phyloP scores from a whole-genome alignment of 2,329 filamentous ascomycete species.

The Talaromyces sp. region DNA sequence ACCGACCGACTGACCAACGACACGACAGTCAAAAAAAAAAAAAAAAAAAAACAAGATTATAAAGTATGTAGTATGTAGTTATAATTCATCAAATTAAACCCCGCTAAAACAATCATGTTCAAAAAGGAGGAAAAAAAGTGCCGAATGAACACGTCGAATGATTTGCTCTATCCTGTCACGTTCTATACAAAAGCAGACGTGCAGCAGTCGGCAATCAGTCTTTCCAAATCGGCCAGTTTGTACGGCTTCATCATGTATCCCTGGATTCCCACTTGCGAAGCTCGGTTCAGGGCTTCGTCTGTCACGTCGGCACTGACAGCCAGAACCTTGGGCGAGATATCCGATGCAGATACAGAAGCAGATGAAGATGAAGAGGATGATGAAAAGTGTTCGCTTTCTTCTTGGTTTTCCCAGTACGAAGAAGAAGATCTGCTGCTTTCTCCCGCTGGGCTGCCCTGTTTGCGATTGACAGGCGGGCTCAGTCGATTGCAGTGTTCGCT shows the following conservation, averaged over 20 bases:
- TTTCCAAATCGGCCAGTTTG: conserved; percentile 57
- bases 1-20: neutral
- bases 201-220: conserved; percentile 50
- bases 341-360: conserved; percentile 25
- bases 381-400: conserved; percentile 3
- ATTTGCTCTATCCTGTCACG: neutral
- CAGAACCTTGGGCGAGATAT: conserved; percentile 44
- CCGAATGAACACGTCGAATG: neutral
- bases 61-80: neutral
- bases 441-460: conserved; percentile 3
- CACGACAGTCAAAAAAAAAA: neutral
- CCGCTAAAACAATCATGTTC: neutral
- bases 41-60: neutral
- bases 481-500: conserved; percentile 27
- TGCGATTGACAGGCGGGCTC: conserved; percentile 10
- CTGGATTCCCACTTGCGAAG: conserved; percentile 59
- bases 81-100: neutral
- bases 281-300: conserved; percentile 56
- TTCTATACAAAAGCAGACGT: neutral
- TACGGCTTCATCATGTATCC: conserved; percentile 66
- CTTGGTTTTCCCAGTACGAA: conserved; percentile 3
- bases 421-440: neutral
- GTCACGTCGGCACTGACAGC: conserved; percentile 65
- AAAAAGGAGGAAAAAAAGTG: neutral
- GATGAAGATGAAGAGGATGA: conserved; percentile 7